Evolutionary conservation across 331 rosid genomes (phyloP).

Genomic region (Malus hybrid): DNA sequence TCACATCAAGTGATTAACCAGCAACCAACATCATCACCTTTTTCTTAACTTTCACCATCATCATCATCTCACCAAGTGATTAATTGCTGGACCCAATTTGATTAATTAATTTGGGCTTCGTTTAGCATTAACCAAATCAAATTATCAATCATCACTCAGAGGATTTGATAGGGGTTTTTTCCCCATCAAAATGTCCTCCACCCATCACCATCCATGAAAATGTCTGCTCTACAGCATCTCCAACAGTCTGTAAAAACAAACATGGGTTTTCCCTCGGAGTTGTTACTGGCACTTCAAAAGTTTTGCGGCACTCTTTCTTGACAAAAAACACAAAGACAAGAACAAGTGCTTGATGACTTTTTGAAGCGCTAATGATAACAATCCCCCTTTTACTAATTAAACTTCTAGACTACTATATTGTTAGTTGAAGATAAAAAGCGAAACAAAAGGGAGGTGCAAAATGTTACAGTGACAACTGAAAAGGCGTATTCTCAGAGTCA

Average conservation of each 20-base stretch:
- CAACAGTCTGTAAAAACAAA: background rate
- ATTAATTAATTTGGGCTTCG: background rate
- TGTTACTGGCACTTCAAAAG: background rate
- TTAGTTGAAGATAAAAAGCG: background rate
- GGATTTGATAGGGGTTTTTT: background rate
- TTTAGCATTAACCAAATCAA: background rate
- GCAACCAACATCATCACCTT: conserved; percentile 14
- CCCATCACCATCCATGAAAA: background rate
- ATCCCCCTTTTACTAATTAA: background rate
- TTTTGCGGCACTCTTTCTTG: background rate
- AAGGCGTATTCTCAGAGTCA: no score
- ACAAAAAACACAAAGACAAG: background rate
- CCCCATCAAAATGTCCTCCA: background rate
- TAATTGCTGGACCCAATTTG: background rate
- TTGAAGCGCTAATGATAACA: background rate
- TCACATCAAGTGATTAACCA: conserved; percentile 24
- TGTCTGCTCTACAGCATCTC: background rate
- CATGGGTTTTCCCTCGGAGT: background rate
- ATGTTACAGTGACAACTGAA: no score
- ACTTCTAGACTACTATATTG: background rate
- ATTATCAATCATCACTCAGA: background rate
- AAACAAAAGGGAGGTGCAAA: no score
- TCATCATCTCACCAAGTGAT: conserved; percentile 20
- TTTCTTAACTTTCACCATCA: conserved; percentile 23
- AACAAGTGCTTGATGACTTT: no score